phyloP scores from a whole-genome alignment of 2,329 filamentous ascomycete species.

The Penicillium glabrum region DNA sequence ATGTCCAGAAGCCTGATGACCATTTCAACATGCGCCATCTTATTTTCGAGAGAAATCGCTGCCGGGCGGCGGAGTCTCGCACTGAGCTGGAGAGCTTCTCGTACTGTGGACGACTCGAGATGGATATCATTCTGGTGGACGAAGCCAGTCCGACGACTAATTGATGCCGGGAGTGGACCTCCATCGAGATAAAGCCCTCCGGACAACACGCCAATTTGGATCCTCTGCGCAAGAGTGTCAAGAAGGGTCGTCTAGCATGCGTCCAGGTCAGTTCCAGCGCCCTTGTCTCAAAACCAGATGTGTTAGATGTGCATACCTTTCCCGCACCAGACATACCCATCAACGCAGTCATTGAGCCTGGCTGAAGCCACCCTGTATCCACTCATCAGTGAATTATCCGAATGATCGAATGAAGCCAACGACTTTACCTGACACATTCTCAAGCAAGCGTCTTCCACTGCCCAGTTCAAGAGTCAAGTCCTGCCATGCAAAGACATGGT shows the following conservation, averaged over 20 bases:
- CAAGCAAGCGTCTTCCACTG: too few relatives aligned
- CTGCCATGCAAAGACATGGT: too few relatives aligned
- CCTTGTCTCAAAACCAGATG: not conserved
- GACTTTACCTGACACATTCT: not conserved
- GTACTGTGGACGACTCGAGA: constrained; percentile 58
- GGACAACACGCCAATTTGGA: not conserved
- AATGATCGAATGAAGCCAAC: not conserved
- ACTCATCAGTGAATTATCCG: not conserved
- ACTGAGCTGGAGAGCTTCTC: constrained; percentile 62
- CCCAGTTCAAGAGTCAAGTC: not conserved
- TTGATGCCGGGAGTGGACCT: constrained; percentile 44
- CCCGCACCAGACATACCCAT: constrained; percentile 3
- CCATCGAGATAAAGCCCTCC: not conserved
- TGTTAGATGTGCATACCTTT: not conserved
- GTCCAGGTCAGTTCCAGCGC: not conserved
- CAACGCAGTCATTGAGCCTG: not conserved
- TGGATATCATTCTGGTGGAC: constrained; percentile 62
- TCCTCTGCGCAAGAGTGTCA: constrained; percentile 1
- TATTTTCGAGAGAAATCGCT: not conserved
- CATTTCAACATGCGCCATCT: not conserved
- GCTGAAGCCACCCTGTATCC: not conserved
- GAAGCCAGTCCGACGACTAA: constrained; percentile 52
- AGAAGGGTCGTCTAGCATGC: constrained; percentile 5
- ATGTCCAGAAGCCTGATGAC: not conserved
- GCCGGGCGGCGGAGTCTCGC: constrained; percentile 60